Conservation (phyloP, 129 eudicot genomes). For the Deinandra increscens region DNA sequence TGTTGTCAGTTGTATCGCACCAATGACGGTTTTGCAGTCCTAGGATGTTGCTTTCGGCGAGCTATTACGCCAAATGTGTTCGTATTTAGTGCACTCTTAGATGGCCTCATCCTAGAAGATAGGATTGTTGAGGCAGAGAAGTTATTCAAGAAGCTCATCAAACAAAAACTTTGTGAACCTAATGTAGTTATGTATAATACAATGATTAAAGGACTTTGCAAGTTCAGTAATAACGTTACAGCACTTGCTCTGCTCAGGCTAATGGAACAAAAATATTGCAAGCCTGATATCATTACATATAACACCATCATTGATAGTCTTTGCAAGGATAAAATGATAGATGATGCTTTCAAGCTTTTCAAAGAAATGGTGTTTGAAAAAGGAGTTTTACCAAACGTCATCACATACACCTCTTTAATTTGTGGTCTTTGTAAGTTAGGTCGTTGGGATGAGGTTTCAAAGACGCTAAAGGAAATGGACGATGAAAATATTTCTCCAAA, state of each 20-base stretch:
- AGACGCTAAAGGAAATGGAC: background rate
- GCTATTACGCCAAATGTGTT: background rate
- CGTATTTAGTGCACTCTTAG: background rate
- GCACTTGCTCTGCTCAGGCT: background rate
- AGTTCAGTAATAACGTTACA: background rate
- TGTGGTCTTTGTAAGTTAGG: slow-evolving; percentile 2
- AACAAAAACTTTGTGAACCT: background rate
- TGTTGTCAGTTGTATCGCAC: background rate
- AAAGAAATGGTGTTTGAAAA: background rate
- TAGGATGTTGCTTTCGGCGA: background rate
- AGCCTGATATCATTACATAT: background rate
- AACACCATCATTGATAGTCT: background rate
- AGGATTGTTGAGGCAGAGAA: background rate
- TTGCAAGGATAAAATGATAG: slow-evolving; percentile 6
- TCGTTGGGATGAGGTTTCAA: background rate
- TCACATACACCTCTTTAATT: background rate
- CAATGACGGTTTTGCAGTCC: too few relatives aligned
- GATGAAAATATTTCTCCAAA: background rate
- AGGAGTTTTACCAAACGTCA: background rate
- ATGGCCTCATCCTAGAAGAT: background rate
- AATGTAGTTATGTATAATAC: background rate
- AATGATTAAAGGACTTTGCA: background rate
- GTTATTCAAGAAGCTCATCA: background rate
- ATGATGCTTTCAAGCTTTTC: background rate
- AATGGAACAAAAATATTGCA: background rate